A percentile compares a stretch with the other conserved stretches of the same genome.
Conservation (phyloP, 371 early-diverging fungal species). For the Smittium culicis region DNA sequence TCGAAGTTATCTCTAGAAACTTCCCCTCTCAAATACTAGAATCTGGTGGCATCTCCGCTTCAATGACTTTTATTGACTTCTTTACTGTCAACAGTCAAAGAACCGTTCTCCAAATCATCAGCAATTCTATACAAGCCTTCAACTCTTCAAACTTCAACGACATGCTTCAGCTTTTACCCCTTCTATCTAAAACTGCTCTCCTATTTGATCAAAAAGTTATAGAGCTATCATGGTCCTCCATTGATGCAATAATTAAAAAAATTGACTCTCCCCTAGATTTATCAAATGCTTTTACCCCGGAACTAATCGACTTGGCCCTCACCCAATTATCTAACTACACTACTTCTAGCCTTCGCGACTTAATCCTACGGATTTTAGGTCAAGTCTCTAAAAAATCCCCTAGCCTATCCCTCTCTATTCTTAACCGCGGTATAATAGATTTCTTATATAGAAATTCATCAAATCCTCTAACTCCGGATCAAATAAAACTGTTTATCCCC, state of each 20-base stretch:
- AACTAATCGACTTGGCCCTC: not conserved
- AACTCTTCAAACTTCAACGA: not conserved
- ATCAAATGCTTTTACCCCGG: not conserved
- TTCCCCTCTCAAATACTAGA: slow-evolving; percentile 56
- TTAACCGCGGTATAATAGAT: not conserved
- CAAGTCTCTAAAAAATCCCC: not conserved
- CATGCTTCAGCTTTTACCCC: not conserved
- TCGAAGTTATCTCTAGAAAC: slow-evolving; percentile 60
- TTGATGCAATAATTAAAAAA: not conserved
- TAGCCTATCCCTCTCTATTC: not conserved
- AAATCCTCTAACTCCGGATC: not conserved
- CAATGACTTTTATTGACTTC: slow-evolving; percentile 79
- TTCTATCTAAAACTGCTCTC: slow-evolving; percentile 29
- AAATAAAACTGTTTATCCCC: not conserved
- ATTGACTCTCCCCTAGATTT: not conserved
- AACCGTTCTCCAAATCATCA: slow-evolving; percentile 61
- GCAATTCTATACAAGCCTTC: slow-evolving; percentile 54
- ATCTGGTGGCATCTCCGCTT: slow-evolving; percentile 61
- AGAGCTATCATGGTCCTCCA: slow-evolving; percentile 41
- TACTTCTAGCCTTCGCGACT: not conserved
- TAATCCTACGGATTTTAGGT: not conserved
- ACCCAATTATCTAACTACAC: not conserved
- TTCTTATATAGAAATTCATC: not conserved
- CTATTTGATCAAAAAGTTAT: slow-evolving; percentile 59
- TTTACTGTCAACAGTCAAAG: slow-evolving; percentile 75